These are phyloP conservation scores for Cercophora samala DNA, from an alignment of 495 filamentous ascomycete genomes.

Conservation along the genomic window DNA sequence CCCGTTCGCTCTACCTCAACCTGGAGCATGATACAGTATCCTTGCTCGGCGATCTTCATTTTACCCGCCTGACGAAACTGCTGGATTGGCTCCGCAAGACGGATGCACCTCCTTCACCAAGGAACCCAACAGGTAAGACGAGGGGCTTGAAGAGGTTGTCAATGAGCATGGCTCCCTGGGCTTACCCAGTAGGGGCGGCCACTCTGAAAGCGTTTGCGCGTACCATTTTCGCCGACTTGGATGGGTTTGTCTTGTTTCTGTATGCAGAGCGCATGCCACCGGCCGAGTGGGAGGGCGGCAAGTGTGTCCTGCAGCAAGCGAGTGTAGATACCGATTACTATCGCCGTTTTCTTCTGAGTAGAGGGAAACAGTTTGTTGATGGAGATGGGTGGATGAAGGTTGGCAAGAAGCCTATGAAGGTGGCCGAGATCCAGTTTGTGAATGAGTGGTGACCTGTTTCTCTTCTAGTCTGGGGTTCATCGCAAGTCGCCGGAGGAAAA, in stretches of 20 bases:
- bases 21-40: conserved; percentile 32
- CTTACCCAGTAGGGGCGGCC: conserved; percentile 39
- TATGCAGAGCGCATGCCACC: conserved; percentile 27
- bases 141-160: conserved; percentile 58
- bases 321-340: conserved; percentile 21
- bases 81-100: conserved; percentile 27
- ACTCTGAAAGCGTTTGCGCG: conserved; percentile 29
- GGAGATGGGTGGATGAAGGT: conserved; percentile 30
- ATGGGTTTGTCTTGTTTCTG: conserved; percentile 30
- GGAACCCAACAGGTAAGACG: background rate
- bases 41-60: conserved; percentile 29
- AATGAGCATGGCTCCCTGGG: conserved; percentile 59
- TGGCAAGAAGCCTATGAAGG: conserved; percentile 24
- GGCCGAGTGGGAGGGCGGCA: conserved; percentile 21
- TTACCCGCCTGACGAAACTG: conserved; percentile 20
- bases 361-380: conserved; percentile 27
- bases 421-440: conserved; percentile 28
- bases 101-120: conserved; percentile 1
- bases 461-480: background rate
- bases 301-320: conserved; percentile 19
- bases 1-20: conserved; percentile 31
- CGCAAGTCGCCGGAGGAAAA: background rate
- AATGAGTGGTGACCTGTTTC: conserved; percentile 20
- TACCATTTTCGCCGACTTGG: conserved; percentile 28
- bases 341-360: conserved; percentile 23